Percentiles rank a stretch among this genome's conserved stretches.
Evolutionary conservation across 495 filamentous ascomycete genomes (phyloP).

Genomic region (Venustampulla echinocandica): DNA sequence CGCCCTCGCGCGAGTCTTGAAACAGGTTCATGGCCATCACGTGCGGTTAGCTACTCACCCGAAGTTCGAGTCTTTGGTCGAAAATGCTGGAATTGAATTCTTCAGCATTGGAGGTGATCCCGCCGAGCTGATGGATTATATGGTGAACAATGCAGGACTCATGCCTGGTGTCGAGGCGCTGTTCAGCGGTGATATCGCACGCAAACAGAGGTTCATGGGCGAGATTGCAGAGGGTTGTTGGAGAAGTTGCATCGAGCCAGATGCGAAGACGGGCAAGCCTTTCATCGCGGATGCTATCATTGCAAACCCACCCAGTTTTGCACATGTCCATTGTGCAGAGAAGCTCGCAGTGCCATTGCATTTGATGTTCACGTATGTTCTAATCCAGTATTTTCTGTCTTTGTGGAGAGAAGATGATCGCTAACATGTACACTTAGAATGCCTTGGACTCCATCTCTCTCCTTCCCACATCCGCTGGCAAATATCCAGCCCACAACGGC

Average conservation of each 20-base stretch:
- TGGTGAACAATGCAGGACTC: slow-evolving; percentile 47
- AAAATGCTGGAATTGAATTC: slow-evolving; percentile 45
- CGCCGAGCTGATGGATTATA: slow-evolving; percentile 26
- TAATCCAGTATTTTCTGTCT: too few relatives aligned
- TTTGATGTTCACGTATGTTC: slow-evolving; percentile 55
- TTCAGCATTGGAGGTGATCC: slow-evolving; percentile 58
- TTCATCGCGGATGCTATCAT: slow-evolving; percentile 63
- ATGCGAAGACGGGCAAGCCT: slow-evolving; percentile 35
- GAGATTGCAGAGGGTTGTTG: slow-evolving; percentile 56
- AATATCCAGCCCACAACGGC: slow-evolving; percentile 26
- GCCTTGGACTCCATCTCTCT: slow-evolving; percentile 51
- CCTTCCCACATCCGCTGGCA: slow-evolving; percentile 50
- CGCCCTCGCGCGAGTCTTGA: slow-evolving; percentile 41
- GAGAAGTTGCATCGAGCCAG: slow-evolving; percentile 53
- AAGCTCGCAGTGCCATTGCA: slow-evolving; percentile 53
- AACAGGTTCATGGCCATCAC: slow-evolving; percentile 44
- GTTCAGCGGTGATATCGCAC: slow-evolving; percentile 35
- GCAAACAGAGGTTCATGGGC: slow-evolving; percentile 41
- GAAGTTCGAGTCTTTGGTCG: slow-evolving; percentile 50
- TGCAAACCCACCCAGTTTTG: slow-evolving; percentile 59
- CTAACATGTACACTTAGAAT: too few relatives aligned
- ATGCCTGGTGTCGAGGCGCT: slow-evolving; percentile 40
- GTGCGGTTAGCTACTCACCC: slow-evolving; percentile 57
- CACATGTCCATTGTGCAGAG: slow-evolving; percentile 57
- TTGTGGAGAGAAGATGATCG: too few relatives aligned